phyloP scores from a whole-genome alignment of 768 basidiomycete genomes.

The Kwoniella dendrophila region DNA sequence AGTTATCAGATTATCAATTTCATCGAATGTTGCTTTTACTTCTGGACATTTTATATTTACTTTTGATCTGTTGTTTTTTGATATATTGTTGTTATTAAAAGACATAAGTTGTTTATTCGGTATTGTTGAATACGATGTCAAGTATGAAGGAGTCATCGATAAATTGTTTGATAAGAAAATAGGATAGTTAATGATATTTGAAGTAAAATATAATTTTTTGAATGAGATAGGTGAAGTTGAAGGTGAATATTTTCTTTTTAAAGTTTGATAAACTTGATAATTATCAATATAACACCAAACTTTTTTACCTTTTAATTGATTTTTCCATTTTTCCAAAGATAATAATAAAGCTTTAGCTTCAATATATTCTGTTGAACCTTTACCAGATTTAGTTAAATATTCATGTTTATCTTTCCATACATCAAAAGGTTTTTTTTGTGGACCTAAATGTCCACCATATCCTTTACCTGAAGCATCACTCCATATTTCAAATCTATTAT shows the following conservation, averaged over 20 bases:
- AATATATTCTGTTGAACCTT: conserved; percentile 20
- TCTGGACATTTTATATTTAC: conserved; percentile 2
- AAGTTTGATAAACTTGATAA: conserved; percentile 19
- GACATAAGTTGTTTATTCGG: not conserved
- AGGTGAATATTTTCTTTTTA: conserved; percentile 5
- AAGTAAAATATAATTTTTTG: not conserved
- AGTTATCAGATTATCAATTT: conserved; percentile 17
- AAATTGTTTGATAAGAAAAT: not conserved
- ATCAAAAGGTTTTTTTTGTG: conserved; percentile 17
- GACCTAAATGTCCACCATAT: conserved; percentile 21
- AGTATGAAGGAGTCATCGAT: not conserved
- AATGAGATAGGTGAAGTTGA: no score
- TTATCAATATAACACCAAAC: conserved; percentile 26
- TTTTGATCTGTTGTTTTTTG: not conserved
- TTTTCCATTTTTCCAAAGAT: conserved; percentile 11
- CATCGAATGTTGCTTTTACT: conserved; percentile 11
- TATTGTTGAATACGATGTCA: not conserved
- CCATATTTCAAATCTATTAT: conserved; percentile 16
- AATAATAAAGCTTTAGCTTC: conserved; percentile 17
- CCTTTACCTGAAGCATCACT: conserved; percentile 19
- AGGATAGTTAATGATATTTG: not conserved
- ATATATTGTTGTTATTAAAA: not conserved
- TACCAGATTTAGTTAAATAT: not conserved
- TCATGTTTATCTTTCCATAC: conserved; percentile 22
- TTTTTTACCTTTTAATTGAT: conserved; percentile 20